Conservation (phyloP, 1,284 basidiomycete genomes). For the Moesziomyces aphidis region DNA sequence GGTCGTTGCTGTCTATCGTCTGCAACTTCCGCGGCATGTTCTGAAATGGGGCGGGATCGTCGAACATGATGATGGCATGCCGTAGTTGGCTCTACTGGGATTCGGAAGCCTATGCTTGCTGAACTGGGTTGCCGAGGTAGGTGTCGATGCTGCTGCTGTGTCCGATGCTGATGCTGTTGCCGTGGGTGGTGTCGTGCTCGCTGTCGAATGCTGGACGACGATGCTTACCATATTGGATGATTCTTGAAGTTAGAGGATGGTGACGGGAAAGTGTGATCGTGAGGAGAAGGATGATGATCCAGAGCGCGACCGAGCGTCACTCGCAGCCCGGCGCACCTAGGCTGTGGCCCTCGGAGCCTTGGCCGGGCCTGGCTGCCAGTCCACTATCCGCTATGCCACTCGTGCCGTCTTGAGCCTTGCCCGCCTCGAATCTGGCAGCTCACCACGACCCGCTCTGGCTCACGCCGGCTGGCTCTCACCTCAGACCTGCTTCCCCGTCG, state of each 20-base stretch:
- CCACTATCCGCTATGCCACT: neutral
- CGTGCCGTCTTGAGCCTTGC: too few relatives aligned
- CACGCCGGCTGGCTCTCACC: neutral
- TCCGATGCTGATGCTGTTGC: conserved; percentile 18
- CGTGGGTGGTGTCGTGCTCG: conserved; percentile 1
- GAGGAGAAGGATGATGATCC: conserved; percentile 32
- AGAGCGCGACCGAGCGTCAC: conserved; percentile 14
- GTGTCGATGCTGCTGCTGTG: conserved; percentile 7
- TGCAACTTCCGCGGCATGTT: too few relatives aligned
- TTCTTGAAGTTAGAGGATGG: conserved; percentile 47
- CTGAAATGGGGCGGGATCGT: too few relatives aligned
- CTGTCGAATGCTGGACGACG: conserved; percentile 13
- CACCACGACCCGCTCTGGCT: neutral
- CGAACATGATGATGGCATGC: too few relatives aligned
- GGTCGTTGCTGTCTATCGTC: too few relatives aligned
- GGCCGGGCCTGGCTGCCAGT: neutral
- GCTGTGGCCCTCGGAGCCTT: too few relatives aligned
- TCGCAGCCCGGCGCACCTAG: neutral
- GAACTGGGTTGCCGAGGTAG: neutral
- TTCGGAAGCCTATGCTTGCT: neutral
- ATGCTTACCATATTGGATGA: conserved; percentile 52
- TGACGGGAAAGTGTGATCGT: conserved; percentile 50
- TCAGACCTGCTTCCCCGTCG: too few relatives aligned
- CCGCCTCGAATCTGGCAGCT: neutral
- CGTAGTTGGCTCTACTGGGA: too few relatives aligned